A percentile compares a stretch with the other conserved stretches of the same genome.
Conservation (phyloP, 306 rosid genomes). For the Vachellia pachyceras region DNA sequence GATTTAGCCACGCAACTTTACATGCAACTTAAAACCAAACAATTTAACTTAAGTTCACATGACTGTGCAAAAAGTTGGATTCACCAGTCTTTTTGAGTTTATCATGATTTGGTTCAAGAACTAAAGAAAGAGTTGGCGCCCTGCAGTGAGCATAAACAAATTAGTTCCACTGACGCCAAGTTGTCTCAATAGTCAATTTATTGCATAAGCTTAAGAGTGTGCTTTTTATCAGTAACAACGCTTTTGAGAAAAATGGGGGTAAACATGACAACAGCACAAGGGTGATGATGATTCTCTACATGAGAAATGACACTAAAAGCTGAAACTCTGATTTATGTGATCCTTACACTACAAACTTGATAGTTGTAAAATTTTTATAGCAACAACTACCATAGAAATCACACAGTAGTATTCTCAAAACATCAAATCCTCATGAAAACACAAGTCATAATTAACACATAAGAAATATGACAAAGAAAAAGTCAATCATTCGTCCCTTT, state of each 20-base stretch:
- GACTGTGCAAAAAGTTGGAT: not conserved
- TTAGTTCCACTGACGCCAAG: not conserved
- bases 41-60: not conserved
- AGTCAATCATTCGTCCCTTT: not conserved
- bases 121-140: not conserved
- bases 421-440: not conserved
- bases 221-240: not conserved
- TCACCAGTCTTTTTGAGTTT: not conserved
- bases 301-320: not conserved
- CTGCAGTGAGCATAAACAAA: not conserved
- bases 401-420: not conserved
- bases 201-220: not conserved
- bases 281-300: not conserved
- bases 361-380: not conserved
- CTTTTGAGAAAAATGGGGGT: not conserved
- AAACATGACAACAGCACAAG: not conserved
- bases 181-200: not conserved
- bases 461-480: not conserved
- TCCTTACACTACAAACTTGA: slow-evolving; percentile 2
- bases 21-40: not conserved
- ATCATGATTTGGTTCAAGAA: slow-evolving; percentile 8
- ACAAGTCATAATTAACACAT: not conserved
- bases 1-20: not conserved
- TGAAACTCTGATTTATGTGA: not conserved
- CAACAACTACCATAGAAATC: not conserved